phyloP scores from a whole-genome alignment of 2,329 filamentous ascomycete species.

The Phyllosticta capitalensis region DNA sequence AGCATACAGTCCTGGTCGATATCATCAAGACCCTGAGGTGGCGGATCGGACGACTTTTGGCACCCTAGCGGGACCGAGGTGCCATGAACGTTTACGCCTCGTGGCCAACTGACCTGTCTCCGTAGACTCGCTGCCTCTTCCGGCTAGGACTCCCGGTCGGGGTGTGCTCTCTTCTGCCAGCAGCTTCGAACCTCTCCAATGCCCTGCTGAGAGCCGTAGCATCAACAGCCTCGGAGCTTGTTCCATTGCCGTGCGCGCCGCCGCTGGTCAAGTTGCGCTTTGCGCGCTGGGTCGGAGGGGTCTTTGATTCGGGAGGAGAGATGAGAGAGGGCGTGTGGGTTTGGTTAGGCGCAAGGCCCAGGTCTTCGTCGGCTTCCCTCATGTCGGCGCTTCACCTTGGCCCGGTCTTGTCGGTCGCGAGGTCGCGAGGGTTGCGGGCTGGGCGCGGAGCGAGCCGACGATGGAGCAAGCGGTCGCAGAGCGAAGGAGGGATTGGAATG shows the following conservation, averaged over 20 bases:
- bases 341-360: conserved; percentile 3
- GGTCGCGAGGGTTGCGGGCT: conserved; percentile 3
- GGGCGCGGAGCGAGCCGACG: conserved; percentile 2
- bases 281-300: conserved; percentile 47
- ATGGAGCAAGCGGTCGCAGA: neutral
- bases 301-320: conserved; percentile 51
- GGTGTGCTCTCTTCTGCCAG: conserved; percentile 51
- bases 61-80: neutral
- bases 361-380: conserved; percentile 4
- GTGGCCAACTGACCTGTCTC: conserved; percentile 33
- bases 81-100: neutral
- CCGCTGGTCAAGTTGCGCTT: conserved; percentile 33
- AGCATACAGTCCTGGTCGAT: neutral
- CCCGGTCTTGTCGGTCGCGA: conserved; percentile 1
- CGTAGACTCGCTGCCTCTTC: conserved; percentile 59
- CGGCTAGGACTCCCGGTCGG: conserved; percentile 57
- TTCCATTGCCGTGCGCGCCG: conserved; percentile 20
- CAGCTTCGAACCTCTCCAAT: conserved; percentile 52
- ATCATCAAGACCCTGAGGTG: neutral
- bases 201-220: conserved; percentile 50
- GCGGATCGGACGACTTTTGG: neutral
- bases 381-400: neutral
- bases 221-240: conserved; percentile 47
- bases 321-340: conserved; percentile 37
- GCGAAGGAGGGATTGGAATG: neutral